These are phyloP conservation scores for Zygosaccharomyces rouxii DNA, from an alignment of 805 yeast species.

Conservation along the genomic window DNA sequence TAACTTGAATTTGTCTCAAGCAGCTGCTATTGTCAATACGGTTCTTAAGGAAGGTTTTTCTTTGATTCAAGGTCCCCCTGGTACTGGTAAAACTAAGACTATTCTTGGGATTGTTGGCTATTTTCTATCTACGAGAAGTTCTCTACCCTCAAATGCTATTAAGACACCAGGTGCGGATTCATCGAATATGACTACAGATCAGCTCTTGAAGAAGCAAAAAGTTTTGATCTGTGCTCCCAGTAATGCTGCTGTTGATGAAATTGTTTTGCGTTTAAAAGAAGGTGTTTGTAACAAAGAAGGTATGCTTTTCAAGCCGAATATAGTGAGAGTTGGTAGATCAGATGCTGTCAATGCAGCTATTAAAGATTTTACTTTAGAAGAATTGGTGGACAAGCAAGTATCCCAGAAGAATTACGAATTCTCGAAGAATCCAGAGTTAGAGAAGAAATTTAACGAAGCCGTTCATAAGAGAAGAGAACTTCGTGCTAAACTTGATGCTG, in stretches of 20 bases:
- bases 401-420: slow-evolving; percentile 38
- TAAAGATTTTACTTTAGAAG: slow-evolving; percentile 78
- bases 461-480: slow-evolving; percentile 55
- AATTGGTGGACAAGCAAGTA: slow-evolving; percentile 64
- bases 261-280: slow-evolving; percentile 71
- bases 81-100: slow-evolving; percentile 98
- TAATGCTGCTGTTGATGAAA: slow-evolving; percentile 97
- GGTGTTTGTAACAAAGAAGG: slow-evolving; percentile 65
- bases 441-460: slow-evolving; percentile 47
- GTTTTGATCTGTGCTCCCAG: slow-evolving; percentile 95
- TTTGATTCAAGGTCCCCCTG: slow-evolving; percentile 97
- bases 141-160: slow-evolving; percentile 28
- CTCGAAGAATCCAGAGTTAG: slow-evolving; percentile 41
- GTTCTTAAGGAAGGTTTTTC: slow-evolving; percentile 70
- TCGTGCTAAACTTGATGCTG: slow-evolving; percentile 38
- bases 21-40: slow-evolving; percentile 77
- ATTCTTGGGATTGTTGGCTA: slow-evolving; percentile 88
- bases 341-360: slow-evolving; percentile 85
- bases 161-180: slow-evolving; percentile 32
- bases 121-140: slow-evolving; percentile 44
- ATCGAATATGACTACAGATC: slow-evolving; percentile 17
- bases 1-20: slow-evolving; percentile 82
- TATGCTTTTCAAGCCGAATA: slow-evolving; percentile 48
- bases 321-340: slow-evolving; percentile 84
- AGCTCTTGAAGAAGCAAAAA: slow-evolving; percentile 42